A percentile compares a stretch with the other conserved stretches of the same genome.
These are phyloP conservation scores for Fonsecaea nubica DNA, from an alignment of 2,329 filamentous ascomycete species.

Conservation along the genomic window DNA sequence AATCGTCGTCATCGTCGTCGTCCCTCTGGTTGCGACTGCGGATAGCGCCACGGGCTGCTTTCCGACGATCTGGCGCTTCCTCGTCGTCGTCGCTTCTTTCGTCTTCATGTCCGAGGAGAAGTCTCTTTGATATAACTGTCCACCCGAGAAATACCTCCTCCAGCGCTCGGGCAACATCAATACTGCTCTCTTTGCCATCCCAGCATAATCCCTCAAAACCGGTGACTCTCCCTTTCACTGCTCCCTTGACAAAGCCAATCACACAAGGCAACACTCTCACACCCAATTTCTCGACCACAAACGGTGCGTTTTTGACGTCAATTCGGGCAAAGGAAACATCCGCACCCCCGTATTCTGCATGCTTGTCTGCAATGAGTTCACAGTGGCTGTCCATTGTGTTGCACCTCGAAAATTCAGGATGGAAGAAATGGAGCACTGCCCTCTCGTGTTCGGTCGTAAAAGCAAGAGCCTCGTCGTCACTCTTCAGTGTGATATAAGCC, in stretches of 20 bases:
- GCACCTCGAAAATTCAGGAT: conserved; percentile 68
- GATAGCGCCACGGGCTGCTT: conserved; percentile 44
- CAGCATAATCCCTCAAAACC: conserved; percentile 56
- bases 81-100: conserved; percentile 38
- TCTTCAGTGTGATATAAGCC: conserved; percentile 49
- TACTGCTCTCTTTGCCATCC: conserved; percentile 48
- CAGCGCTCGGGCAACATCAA: conserved; percentile 50
- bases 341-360: conserved; percentile 41
- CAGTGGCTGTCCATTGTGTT: conserved; percentile 67
- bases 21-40: conserved; percentile 40
- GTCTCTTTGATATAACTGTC: conserved; percentile 48
- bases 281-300: conserved; percentile 55
- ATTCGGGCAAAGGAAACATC: conserved; percentile 54
- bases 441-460: conserved; percentile 65
- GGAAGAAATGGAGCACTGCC: conserved; percentile 69
- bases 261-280: conserved; percentile 57
- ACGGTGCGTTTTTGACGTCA: conserved; percentile 55
- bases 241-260: conserved; percentile 56
- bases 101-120: conserved; percentile 44
- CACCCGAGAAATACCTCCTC: conserved; percentile 51
- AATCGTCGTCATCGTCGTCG: conserved; percentile 53
- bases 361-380: conserved; percentile 50
- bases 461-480: conserved; percentile 65
- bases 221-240: conserved; percentile 52
- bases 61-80: conserved; percentile 36